Conservation (phyloP, 805 yeast genomes). For the Wilhelminamyces savonicus region DNA sequence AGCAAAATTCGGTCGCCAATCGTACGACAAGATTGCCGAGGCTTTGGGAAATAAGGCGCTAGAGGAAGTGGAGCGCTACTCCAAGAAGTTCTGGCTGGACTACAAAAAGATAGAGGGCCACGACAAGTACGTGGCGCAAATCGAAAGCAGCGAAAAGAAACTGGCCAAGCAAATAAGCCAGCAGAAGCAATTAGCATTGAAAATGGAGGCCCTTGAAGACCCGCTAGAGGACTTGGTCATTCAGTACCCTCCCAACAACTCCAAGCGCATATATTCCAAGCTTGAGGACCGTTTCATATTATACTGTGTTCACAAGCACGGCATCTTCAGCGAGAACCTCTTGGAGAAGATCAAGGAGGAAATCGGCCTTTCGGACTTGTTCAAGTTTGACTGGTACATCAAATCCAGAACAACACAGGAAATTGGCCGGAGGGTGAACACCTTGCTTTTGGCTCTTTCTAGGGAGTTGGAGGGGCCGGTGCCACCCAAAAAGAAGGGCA, state of each 20-base stretch:
- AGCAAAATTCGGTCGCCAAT: constrained; percentile 59
- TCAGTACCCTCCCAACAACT: constrained; percentile 78
- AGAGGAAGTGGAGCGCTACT: constrained; percentile 56
- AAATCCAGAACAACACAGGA: constrained; percentile 68
- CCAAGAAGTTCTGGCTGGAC: constrained; percentile 58
- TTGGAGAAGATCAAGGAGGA: constrained; percentile 64
- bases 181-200: constrained; percentile 46
- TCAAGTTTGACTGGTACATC: constrained; percentile 70
- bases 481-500: constrained; percentile 38
- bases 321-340: constrained; percentile 52
- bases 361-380: constrained; percentile 50
- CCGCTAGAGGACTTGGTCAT: constrained; percentile 60
- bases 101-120: constrained; percentile 58
- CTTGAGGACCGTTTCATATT: constrained; percentile 66
- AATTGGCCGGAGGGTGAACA: constrained; percentile 60
- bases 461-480: constrained; percentile 64
- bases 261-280: constrained; percentile 65
- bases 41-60: constrained; percentile 50
- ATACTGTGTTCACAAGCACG: constrained; percentile 56
- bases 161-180: constrained; percentile 49
- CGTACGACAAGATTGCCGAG: constrained; percentile 42
- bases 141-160: constrained; percentile 69
- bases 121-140: constrained; percentile 65
- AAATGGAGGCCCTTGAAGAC: constrained; percentile 46
- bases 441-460: constrained; percentile 60